Base-by-base conservation (phyloP, 768 basidiomycete species). In the Lactarius hengduanensis region DNA sequence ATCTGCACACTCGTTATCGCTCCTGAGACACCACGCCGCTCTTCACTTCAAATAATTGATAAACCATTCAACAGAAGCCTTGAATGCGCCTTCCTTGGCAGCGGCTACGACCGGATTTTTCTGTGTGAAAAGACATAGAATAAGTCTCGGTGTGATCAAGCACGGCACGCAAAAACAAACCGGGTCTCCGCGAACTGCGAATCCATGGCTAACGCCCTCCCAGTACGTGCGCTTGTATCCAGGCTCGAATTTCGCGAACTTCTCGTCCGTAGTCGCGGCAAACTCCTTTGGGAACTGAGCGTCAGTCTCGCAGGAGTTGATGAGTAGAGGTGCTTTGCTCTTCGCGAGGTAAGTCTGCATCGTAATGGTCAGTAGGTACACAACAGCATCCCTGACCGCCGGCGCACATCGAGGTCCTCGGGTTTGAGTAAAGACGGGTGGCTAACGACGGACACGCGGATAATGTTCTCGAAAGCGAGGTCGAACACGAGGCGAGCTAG, bases 391-490 rank as follows among this genome's bases (percentile, higher is more conserved):
- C 20, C 32, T 15, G 50, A 34, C 34, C 34, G 45, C 53, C 16
- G 43, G 58, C 69, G 30, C 62, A 76, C 77, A 70, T 82, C 76
- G 15, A 82, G 71, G 66, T 81, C 81, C 9, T 72, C 73, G 4
- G 78, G 78, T 20, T 77, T 38, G 41, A 83, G 74, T 1, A 78
- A 70, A 2, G 83, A 83, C 0, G 85, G 85, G 70, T 86, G 85
- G 2, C 80, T 64, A 54, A 81, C 73, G 28, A 76, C 78, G 2
- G 76, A 77, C 50, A 78, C 82, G 18, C 79, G 70, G 70, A 79
- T 74, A 30, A 73, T 45, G 61, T 76, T 73, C 32, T 80, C 79
- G 59, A 80, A 77, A 0, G 83, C 80, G 56, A 84, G 77, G 65
- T 83, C 63, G 60, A 66, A 66, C 10, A 54, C 41, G 13, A 71